Base-by-base conservation (phyloP, 2,329 filamentous ascomycete species). In the Parasarocladium wereldwijsianum region DNA sequence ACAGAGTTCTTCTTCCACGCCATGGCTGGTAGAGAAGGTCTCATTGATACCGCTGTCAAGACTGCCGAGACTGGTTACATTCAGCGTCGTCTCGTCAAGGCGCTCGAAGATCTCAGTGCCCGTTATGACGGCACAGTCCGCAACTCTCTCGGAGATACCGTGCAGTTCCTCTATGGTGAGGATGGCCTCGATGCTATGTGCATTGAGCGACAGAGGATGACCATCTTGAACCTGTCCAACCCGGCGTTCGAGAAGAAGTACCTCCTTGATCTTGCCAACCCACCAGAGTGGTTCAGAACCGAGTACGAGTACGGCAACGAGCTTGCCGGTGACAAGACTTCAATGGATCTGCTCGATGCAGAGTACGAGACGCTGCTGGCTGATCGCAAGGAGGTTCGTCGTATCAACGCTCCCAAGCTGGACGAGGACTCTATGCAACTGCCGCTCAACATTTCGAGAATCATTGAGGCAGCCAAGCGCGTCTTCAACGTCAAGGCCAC, bases 1-100 rank as follows among this genome's bases (percentile, higher is more conserved):
- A 78, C 82, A 1, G 90, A 98, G 44, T 98, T 98, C 60, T 98
- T 94, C 64, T 98, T 98, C 69, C 90, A 98, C 70, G 90, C 90
- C 49, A 98, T 98, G 90, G 90, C 90, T 66, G 90, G 90, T 84
- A 76, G 90, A 64, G 90, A 98, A 60, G 90, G 90, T 93, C 68
- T 98, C 32, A 98, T 98, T 44, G 90, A 98, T 68, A 98, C 90
- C 31, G 90, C 90, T 41, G 92, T 98, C 58, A 98, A 98, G 70
- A 98, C 90, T 40, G 90, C 90, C 13, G 92, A 98, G 57, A 98
- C 92, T 34, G 90, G 90, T 58, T 98, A 98, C 54, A 98, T 98
- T 40, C 92, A 98, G 57, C 83, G 90, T 59, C 85, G 92, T 64
- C 70, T 98, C 26, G 90, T 98, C 47, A 98, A 98, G 59, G 92